Evolutionary conservation across 75 land plant genomes (phyloP), one percentile per base, ranked within the genome.

Genomic region (Sequoia sempervirens): DNA sequence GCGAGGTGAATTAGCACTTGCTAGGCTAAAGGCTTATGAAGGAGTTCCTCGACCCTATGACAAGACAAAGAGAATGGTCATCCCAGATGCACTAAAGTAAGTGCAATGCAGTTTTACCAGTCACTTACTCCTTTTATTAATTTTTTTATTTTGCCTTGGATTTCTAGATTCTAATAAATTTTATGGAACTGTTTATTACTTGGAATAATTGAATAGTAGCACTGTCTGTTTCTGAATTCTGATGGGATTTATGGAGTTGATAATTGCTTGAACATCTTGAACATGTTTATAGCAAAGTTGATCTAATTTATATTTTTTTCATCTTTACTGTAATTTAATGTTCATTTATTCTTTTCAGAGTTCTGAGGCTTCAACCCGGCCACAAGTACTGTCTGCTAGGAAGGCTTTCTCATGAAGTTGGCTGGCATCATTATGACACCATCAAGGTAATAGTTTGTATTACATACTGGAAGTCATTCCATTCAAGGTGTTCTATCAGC

Each of bases 61-160:
- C 83, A 89, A 85, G 84, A 87, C 46, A 37, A 91, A 91, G 89
- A 85, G 88, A 46, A 89, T 89, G 91, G 91, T 91, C 66, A 84
- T 91, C 37, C 92, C 91, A 1, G 89, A 91, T 79, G 92, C 92
- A n/a, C 86, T 90, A 72, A 90, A 90, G 91, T 89, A 73, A 81
- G 89, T 82, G 23, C 38, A 26, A 18, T 9, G 18, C 46, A 3
- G 12, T 56, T n/a, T n/a, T 54, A 43, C 10, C 12, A 11, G 36
- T 2, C 32, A 70, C n/a, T n/a, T n/a, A n/a, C 15, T 30, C 37
- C 13, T 23, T 70, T 30, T 68, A 58, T 68, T 10, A 13, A 30
- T 68, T 30, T n/a, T 40, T 68, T 32, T 32, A 70, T 70, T 14
- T 14, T 70, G 13, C 80, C 30, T 79, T 10, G 5, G 30, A 79